Evolutionary conservation across 2,329 filamentous ascomycete species (phyloP), one percentile per base, ranked within the genome.

Genomic region (Aspergillus eucalypticola): DNA sequence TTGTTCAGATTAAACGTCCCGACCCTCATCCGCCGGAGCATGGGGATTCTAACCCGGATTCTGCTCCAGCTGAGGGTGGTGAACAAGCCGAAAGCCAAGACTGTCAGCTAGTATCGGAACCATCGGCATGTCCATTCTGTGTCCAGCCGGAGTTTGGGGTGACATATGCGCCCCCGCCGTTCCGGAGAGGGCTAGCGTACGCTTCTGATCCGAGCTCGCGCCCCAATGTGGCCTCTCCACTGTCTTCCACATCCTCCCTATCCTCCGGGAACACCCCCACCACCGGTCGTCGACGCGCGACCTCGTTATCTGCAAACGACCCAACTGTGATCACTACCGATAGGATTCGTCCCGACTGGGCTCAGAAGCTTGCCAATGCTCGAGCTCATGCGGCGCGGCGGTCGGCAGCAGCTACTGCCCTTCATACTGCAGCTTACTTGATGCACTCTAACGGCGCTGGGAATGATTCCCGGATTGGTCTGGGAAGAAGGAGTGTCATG

Each of bases 1-100:
- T 99, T 71, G 95, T 99, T 3, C 95, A 99, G 75, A 99, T 99
- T 74, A 98, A 97, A 75, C 87, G 95, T 44, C 88, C 92, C 3
- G 94, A 99, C 65, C 93, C 92, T 8, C 91, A 97, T 74, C 87
- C 92, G 41, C 91, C 92, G 1, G 91, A 96, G 73, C 91, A 95
- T 71, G 84, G 84, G 27, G 75, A 79, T 52, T 64, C 73, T 48
- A 79, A 83, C 59, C 72, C 78, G 8, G 77, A 77, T 64, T 69
- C 74, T 41, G 68, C 74, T 6, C 56, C 66, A 15, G 64, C 66
- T 23, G 58, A 67, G 3, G 69, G 72, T 42, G 73, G 76, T 27
- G 71, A 76, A 44, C 67, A 76, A 49, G 65, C 77, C 57, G 71
- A 67, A 8, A 66, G 56, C 27, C 64, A 77, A 35, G 83, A 87